phyloP scores from a whole-genome alignment of 768 basidiomycete genomes.

The Pleurotus citrinopileatus region DNA sequence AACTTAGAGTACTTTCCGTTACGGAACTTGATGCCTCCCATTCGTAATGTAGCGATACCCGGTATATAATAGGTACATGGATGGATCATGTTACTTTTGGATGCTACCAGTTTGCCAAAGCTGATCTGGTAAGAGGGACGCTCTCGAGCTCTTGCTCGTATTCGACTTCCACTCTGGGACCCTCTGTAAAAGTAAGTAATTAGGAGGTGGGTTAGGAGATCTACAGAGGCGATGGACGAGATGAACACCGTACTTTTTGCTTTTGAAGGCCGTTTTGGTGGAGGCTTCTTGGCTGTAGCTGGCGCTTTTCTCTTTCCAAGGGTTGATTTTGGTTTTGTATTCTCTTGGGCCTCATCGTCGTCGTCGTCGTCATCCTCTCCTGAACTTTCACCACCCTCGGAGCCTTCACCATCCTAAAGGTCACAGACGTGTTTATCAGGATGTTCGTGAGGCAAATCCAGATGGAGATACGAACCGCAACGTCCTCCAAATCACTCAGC shows the following conservation, averaged over 20 bases:
- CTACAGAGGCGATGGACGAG: too few relatives aligned
- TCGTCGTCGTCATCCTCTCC: constrained; percentile 36
- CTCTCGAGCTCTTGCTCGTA: constrained; percentile 92
- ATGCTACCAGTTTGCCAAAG: constrained; percentile 52
- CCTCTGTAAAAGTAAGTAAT: constrained; percentile 37
- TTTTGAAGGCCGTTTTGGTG: constrained; percentile 56
- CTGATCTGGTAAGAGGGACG: constrained; percentile 49
- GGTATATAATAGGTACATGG: background rate
- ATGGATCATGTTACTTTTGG: background rate
- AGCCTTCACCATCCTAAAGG: constrained; percentile 14
- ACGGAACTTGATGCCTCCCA: background rate
- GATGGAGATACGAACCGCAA: constrained; percentile 42
- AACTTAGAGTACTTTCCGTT: too few relatives aligned
- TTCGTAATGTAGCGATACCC: constrained; percentile 3
- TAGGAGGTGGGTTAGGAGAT: background rate
- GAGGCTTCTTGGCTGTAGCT: constrained; percentile 35
- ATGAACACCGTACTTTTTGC: constrained; percentile 59
- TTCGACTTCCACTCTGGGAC: constrained; percentile 89
- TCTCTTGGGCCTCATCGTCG: constrained; percentile 35
- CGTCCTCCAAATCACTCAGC: constrained; percentile 69
- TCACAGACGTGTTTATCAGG: constrained; percentile 24
- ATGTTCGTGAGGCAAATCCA: constrained; percentile 22
- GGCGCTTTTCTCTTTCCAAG: constrained; percentile 72
- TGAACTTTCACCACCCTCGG: constrained; percentile 42
- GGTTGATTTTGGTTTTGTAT: constrained; percentile 33